A percentile compares a stretch with the other conserved stretches of the same genome.
Conservation (phyloP, 257 asterid genomes). For the Gentiana straminea region DNA sequence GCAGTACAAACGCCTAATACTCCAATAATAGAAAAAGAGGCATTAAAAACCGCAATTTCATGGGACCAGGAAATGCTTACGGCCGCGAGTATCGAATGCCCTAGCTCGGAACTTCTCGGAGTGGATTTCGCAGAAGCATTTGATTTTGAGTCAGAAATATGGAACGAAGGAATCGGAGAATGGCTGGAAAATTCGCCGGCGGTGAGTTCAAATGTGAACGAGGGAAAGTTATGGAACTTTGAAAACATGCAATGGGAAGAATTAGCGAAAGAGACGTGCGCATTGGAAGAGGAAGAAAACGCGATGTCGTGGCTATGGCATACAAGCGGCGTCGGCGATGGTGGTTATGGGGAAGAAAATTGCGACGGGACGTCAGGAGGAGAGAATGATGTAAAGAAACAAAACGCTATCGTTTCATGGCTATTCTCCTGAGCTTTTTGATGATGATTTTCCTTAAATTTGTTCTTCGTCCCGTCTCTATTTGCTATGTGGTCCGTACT, state of each 20-base stretch:
- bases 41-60: slow-evolving; percentile 11
- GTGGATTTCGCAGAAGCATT: background rate
- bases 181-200: background rate
- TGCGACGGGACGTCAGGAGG: background rate
- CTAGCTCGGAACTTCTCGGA: background rate
- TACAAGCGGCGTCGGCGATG: background rate
- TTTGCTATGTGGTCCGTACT: too few species aligned
- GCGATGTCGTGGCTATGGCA: slow-evolving; percentile 36
- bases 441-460: too few species aligned
- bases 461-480: background rate
- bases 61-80: background rate
- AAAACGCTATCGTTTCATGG: slow-evolving; percentile 42
- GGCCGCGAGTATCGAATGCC: too few species aligned
- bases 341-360: slow-evolving; percentile 3
- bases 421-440: slow-evolving; percentile 27
- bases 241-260: slow-evolving; percentile 24
- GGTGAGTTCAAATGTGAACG: background rate
- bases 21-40: slow-evolving; percentile 32
- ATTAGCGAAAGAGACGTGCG: slow-evolving; percentile 3
- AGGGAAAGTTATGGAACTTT: slow-evolving; percentile 4
- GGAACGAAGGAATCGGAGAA: background rate
- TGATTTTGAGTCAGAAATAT: background rate
- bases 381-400: slow-evolving; percentile 23
- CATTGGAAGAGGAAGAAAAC: slow-evolving; percentile 11
- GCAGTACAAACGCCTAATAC: slow-evolving; percentile 32